Base-by-base conservation (phyloP, 495 filamentous ascomycete genomes). In the Neurospora sp. region DNA sequence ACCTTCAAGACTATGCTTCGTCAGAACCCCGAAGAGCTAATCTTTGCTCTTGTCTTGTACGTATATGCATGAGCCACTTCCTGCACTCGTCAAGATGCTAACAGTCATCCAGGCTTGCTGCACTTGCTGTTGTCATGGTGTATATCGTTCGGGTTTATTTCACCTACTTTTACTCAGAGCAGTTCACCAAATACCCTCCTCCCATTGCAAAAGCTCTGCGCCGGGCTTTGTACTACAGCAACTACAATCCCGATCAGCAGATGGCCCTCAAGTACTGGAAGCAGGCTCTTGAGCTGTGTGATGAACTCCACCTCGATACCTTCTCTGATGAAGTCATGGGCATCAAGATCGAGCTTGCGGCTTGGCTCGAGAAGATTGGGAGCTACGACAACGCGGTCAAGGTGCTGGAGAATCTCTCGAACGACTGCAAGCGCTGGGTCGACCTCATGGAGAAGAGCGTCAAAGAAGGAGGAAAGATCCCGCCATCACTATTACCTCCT, bases 291-390 rank as follows among this genome's bases (percentile, higher is more conserved):
- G 82, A 86, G 73, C 84, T 89, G 17, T 93, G 92, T 42, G 80
- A 87, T 22, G 89, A 94, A 77, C 75, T 90, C 53, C 87, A 88
- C 0, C 89, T 99, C 83, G 92, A 98, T 79, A 92, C 92, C 3
- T 96, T 93, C 76, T 92, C 91, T 3, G 92, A 97, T 73, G 96
- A 97, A 76, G 88, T 98, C 16, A 83, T 97, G 68, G 96, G 96
- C 1, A 87, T 99, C 22, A 96, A 93, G 82, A 88, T 97, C 40
- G 89, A 93, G 80, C 80, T 97, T 5, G 90, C 93, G 4, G 85
- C 84, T 16, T 88, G 96, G 84, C 83, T 96, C 74, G 93, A 97
- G 83, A 90, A 91, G 79, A 84, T 90, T 5, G 85, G 89, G 22
- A 81, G 90, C 72, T 87, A 87, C 71, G 83, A 86, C 59, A 88